phyloP scores from a whole-genome alignment of 176 grass and related monocot species.

The Olyra latifolia region DNA sequence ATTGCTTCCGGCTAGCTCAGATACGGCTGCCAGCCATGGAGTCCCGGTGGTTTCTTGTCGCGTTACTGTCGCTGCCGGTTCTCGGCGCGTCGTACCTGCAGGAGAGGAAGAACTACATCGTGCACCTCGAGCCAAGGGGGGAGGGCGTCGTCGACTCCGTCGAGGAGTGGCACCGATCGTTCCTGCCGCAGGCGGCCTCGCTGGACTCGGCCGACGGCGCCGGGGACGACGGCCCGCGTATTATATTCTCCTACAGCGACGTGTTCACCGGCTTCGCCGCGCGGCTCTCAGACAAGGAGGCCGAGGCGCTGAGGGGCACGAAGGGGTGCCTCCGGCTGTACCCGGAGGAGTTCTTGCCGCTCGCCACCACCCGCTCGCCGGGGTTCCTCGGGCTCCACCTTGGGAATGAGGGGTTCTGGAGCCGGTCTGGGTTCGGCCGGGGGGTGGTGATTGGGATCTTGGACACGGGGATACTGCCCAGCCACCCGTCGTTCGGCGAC shows the following conservation, averaged over 20 bases:
- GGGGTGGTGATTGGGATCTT: conserved; percentile 76
- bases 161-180: conserved; percentile 70
- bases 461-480: conserved; percentile 71
- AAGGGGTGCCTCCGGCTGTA: conserved; percentile 52
- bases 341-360: conserved; percentile 60
- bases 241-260: conserved; percentile 75
- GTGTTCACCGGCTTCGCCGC: conserved; percentile 86
- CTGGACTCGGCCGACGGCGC: conserved; percentile 3
- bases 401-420: conserved; percentile 64
- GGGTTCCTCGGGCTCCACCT: conserved; percentile 75
- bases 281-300: conserved; percentile 65
- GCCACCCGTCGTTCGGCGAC: conserved; percentile 83
- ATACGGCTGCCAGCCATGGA: conserved; percentile 9
- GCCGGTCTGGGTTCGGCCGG: conserved; percentile 48
- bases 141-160: not conserved
- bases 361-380: conserved; percentile 78
- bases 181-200: conserved; percentile 42
- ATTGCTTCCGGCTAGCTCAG: not conserved
- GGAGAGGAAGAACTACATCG: conserved; percentile 73
- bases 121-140: conserved; percentile 54
- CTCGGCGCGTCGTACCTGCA: conserved; percentile 36
- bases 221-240: conserved; percentile 30
- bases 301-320: conserved; percentile 41
- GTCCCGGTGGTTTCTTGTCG: not conserved
- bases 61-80: conserved; percentile 9